phyloP scores from a whole-genome alignment of 768 basidiomycete genomes.

The Kwoniella bestiolae region DNA sequence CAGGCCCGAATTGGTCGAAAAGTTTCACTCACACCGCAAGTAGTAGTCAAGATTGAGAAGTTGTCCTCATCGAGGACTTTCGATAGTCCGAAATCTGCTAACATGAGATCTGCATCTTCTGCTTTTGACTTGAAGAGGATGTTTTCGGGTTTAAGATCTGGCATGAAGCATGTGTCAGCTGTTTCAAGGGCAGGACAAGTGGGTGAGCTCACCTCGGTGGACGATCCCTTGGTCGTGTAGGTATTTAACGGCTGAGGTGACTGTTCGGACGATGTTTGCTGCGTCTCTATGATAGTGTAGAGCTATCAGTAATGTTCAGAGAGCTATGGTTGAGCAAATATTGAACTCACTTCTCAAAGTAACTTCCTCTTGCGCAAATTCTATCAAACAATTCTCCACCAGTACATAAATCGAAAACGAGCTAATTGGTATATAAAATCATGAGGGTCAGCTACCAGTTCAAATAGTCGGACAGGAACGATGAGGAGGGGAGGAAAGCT shows the following conservation, averaged over 20 bases:
- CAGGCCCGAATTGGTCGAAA: neutral
- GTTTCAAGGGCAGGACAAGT: neutral
- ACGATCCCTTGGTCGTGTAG: constrained; percentile 91
- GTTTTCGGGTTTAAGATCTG: constrained; percentile 97
- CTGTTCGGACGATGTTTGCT: constrained; percentile 80
- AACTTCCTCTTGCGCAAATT: constrained; percentile 96
- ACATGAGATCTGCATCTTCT: constrained; percentile 92
- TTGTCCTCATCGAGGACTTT: constrained; percentile 90
- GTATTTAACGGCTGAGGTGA: constrained; percentile 84
- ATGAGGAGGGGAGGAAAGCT: too few species aligned
- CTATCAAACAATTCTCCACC: constrained; percentile 99
- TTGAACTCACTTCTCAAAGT: constrained; percentile 80
- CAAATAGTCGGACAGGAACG: too few species aligned
- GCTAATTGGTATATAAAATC: too few species aligned
- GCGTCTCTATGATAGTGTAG: constrained; percentile 69
- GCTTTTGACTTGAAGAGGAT: constrained; percentile 86
- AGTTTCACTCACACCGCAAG: constrained; percentile 72
- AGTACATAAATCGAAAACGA: constrained; percentile 94
- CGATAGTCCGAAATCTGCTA: constrained; percentile 85
- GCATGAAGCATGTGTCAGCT: neutral
- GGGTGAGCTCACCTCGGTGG: constrained; percentile 69
- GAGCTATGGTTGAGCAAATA: neutral
- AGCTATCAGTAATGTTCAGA: neutral
- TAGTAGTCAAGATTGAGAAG: constrained; percentile 84
- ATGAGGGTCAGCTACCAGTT: too few species aligned